Conservation (phyloP, 345 rosid species). For the Brassica incana region DNA sequence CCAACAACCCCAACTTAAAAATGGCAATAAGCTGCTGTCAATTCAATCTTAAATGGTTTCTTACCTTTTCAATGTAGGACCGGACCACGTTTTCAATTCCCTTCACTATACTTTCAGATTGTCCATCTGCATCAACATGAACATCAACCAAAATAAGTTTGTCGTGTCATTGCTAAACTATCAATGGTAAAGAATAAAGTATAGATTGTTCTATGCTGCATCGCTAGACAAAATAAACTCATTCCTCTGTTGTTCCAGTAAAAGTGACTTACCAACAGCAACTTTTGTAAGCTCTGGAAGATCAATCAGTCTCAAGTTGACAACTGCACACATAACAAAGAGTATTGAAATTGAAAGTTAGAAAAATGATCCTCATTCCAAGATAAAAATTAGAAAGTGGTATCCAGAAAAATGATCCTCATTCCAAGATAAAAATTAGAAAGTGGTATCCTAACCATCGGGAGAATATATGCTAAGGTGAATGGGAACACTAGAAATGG, state of each 20-base stretch:
- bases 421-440: not conserved
- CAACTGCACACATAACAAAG: constrained; percentile 62
- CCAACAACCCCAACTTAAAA: constrained; percentile 28
- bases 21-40: not conserved
- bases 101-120: constrained; percentile 85
- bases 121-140: constrained; percentile 68
- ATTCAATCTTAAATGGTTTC: not conserved
- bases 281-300: constrained; percentile 99
- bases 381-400: not conserved
- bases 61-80: constrained; percentile 91
- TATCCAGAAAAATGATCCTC: not conserved
- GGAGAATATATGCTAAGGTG: constrained; percentile 42
- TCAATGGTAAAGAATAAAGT: constrained; percentile 2
- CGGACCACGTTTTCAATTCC: constrained; percentile 99
- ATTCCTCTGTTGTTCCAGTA: constrained; percentile 10
- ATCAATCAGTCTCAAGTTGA: constrained; percentile 91
- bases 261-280: constrained; percentile 75
- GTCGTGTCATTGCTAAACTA: not conserved
- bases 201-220: not conserved
- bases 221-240: constrained; percentile 4
- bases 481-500: constrained; percentile 92
- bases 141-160: constrained; percentile 13
- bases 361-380: too few species aligned
- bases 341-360: not conserved
- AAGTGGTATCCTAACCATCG: constrained; percentile 46